Percentiles rank a stretch among this genome's conserved stretches.
These are phyloP conservation scores for Verticillium alfalfae DNA, from an alignment of 2,329 filamentous ascomycete genomes.

Conservation along the genomic window DNA sequence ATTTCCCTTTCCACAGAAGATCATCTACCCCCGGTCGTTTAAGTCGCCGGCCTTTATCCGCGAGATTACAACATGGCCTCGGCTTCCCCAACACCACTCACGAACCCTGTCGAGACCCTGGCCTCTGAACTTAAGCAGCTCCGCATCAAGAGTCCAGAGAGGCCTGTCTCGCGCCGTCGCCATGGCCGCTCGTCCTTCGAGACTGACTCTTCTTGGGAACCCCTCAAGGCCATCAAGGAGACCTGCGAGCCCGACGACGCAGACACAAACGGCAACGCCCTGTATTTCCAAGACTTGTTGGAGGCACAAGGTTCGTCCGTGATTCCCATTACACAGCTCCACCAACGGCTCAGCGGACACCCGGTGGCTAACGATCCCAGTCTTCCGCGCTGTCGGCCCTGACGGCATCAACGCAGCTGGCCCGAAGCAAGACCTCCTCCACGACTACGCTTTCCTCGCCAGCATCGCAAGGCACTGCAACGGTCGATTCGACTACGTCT, in stretches of 20 bases:
- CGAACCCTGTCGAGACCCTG: constrained; percentile 21
- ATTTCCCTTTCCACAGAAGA: neutral
- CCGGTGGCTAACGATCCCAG: constrained; percentile 4
- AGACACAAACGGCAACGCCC: neutral
- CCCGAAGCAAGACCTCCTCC: neutral
- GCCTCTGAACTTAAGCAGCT: constrained; percentile 25
- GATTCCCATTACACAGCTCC: neutral
- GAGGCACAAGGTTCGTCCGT: constrained; percentile 5
- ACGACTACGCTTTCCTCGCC: neutral
- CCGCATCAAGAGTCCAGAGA: constrained; percentile 15
- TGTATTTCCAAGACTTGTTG: neutral
- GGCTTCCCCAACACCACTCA: constrained; percentile 6
- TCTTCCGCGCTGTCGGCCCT: constrained; percentile 1
- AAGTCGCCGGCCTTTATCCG: constrained; percentile 14
- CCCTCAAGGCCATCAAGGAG: constrained; percentile 3
- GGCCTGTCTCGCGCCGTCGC: neutral
- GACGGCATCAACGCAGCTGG: neutral
- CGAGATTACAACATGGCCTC: constrained; percentile 20
- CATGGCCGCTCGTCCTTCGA: constrained; percentile 2
- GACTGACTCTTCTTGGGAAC: constrained; percentile 1
- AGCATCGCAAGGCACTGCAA: constrained; percentile 33
- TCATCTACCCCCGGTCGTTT: neutral
- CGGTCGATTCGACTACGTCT: constrained; percentile 46
- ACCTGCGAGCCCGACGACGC: constrained; percentile 2
- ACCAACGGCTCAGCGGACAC: neutral